Base-by-base conservation (phyloP, 179 eudicot genomes). In the Gypsophila paniculata region DNA sequence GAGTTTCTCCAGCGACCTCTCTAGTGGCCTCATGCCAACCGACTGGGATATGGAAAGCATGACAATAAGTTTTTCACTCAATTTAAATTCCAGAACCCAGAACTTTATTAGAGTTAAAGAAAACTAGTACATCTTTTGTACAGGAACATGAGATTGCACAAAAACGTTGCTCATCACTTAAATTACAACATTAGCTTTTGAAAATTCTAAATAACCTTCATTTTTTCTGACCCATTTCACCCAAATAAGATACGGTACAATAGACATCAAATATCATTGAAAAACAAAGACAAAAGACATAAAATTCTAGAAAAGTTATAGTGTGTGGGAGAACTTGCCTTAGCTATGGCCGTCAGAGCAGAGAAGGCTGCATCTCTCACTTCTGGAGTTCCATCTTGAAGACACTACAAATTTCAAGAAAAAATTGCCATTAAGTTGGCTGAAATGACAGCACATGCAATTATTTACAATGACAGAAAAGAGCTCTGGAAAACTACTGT, bases 351-450 rank as follows among this genome's bases (percentile, higher is more conserved):
- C 4, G 99, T 93, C 90, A 95, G 80, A 68, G 81, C 98, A 48
- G 99, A 86, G 81, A 95, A 95, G 57, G 99, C 96, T 59, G 99
- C 97, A 87, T 95, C 99, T 79, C 99, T 87, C 49, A 95, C 99
- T 0, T 95, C 99, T 67, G 99, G 98, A 53, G 99, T 95, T 61
- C 98, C 99, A 79, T 95, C 99, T 85, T 93, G 93, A n/a, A 95
- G 96, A 80, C 90, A 77, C 98, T 95, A 76, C 65, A 75, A 12
- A 52, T 23, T 23, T n/a, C 71, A 54, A 29, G 34, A 29, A 69
- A 62, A 58, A 13, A 53, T 39, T 8, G 25, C 2, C n/a, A 60
- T 53, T 22, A 68, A 25, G 55, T 23, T 42, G 18, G 17, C n/a
- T 11, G 18, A 66, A 51, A 38, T 8, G 25, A 25, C 66, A 19